Conservation (phyloP, 2,329 filamentous ascomycete species). For the Colletotrichum chlorophyti region DNA sequence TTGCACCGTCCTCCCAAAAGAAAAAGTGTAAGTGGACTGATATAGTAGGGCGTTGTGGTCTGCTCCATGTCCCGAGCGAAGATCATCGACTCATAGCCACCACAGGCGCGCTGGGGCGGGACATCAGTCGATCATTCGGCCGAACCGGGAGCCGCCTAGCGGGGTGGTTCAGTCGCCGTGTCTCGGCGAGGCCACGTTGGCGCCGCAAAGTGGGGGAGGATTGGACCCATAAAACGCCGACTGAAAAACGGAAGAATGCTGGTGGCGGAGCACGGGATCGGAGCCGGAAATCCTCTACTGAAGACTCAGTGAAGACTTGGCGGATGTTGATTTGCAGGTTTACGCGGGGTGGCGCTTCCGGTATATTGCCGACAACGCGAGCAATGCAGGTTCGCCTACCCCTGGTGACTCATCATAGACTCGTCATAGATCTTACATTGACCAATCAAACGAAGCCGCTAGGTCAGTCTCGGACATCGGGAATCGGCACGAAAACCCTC, state of each 20-base stretch:
- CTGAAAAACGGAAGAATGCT: slow-evolving; percentile 13
- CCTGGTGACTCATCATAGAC: slow-evolving; percentile 4
- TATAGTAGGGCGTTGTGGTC: background rate
- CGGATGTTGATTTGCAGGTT: background rate
- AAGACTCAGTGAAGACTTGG: background rate
- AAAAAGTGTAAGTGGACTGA: background rate
- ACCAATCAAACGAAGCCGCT: background rate
- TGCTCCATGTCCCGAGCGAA: background rate
- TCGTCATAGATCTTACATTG: slow-evolving; percentile 1
- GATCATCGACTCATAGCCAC: background rate
- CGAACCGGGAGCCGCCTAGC: slow-evolving; percentile 6
- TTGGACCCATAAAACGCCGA: slow-evolving; percentile 4
- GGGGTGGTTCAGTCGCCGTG: background rate
- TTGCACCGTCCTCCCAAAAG: no score
- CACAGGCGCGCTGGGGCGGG: background rate
- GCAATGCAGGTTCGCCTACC: background rate
- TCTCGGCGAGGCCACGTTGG: slow-evolving; percentile 4
- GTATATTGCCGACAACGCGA: background rate
- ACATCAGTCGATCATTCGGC: background rate
- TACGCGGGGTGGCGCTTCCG: background rate
- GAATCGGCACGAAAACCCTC: slow-evolving; percentile 35
- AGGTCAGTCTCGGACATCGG: slow-evolving; percentile 31
- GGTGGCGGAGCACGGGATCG: background rate
- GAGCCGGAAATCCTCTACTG: background rate
- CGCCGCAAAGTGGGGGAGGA: background rate